A percentile compares a stretch with the other conserved stretches of the same genome.
These are phyloP conservation scores for Prunus dulcis DNA, from an alignment of 306 rosid species.

Conservation along the genomic window DNA sequence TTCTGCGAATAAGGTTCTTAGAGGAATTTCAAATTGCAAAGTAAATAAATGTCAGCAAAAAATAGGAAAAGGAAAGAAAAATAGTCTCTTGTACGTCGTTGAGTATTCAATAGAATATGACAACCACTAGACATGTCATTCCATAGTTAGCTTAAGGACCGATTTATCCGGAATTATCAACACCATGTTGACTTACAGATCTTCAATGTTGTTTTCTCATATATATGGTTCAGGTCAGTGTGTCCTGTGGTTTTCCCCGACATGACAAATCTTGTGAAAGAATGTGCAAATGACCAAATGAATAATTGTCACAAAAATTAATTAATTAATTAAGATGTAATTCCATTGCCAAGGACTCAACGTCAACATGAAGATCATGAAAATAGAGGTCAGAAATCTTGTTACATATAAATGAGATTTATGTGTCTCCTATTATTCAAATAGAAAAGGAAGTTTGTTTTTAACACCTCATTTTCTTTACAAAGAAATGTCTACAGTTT, in stretches of 20 bases:
- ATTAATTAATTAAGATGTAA: too few relatives aligned
- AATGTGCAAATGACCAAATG: slow-evolving; percentile 31
- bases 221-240: slow-evolving; percentile 29
- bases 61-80: not conserved
- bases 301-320: too few relatives aligned
- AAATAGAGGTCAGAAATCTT: too few relatives aligned
- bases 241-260: slow-evolving; percentile 58
- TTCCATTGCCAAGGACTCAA: too few relatives aligned
- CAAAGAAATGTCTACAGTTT: too few relatives aligned
- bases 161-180: not conserved
- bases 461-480: too few relatives aligned
- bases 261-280: slow-evolving; percentile 36
- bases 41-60: slow-evolving; percentile 49
- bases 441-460: too few relatives aligned
- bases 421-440: too few relatives aligned
- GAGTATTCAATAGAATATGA: not conserved
- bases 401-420: too few relatives aligned
- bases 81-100: not conserved
- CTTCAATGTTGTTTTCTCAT: slow-evolving; percentile 16
- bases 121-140: too few relatives aligned
- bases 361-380: too few relatives aligned
- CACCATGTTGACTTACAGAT: slow-evolving; percentile 25
- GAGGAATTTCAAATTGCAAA: slow-evolving; percentile 69
- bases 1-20: slow-evolving; percentile 43
- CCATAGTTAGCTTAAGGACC: not conserved